Base-by-base conservation (phyloP, 805 yeast genomes). In the Starmerella sp. region DNA sequence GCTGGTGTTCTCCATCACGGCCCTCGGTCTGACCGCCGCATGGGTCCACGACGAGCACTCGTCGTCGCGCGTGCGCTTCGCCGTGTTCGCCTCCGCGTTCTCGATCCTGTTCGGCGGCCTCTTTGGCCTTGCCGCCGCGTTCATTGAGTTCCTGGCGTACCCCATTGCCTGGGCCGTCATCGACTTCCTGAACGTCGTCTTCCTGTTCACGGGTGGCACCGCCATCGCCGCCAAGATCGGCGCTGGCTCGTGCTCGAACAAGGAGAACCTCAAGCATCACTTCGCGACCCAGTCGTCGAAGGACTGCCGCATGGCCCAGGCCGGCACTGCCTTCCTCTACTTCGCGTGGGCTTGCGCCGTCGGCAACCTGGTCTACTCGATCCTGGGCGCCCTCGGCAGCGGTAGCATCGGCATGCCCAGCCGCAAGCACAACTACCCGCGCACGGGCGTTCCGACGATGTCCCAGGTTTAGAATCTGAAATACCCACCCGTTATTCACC, bases 281-380 rank as follows among this genome's bases (percentile, higher is more conserved):
- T 71, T 71, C 58, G 78, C 86, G 64, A 71, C 86, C 58, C 95
- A 95, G 62, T 76, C 83, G 44, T 66, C 74, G 28, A 86, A 81
- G 67, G 82, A 97, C 77, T 93, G 99, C 77, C 86, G 97, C 78
- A 83, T 87, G 75, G 89, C 95, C 54, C 97, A 93, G 78, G 83
- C 95, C 49, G 78, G 83, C 75, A 78, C 81, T 65, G 77, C 86
- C 69, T 89, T 90, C 75, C 73, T 87, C 67, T 93, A 81, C 84
- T 83, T 93, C 72, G 78, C 93, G 55, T 82, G 84, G 77, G 80
- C 82, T 68, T 72, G 83, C 69, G 84, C 87, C 70, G 71, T 87
- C 61, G 84, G 77, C 65, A 79, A 89, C 61, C 66, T 79, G 58
- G 72, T 72, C 59, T 68, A 81, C 69, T 76, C 83, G 54, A 62